These are phyloP conservation scores for Jacaranda mimosifolia DNA, from an alignment of 257 asterid species.

Conservation along the genomic window DNA sequence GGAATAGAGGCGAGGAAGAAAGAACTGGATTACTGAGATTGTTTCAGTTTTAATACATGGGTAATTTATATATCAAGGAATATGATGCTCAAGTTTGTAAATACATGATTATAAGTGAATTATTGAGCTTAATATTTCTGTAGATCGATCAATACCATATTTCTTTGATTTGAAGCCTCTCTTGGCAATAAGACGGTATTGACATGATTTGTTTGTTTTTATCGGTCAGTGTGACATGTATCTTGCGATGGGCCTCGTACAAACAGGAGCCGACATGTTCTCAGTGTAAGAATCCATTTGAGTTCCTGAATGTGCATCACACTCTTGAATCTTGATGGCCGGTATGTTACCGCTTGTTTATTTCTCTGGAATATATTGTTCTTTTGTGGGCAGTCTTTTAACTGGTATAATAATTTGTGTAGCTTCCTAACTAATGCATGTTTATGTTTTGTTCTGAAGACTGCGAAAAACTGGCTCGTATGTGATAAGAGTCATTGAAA, in stretches of 20 bases:
- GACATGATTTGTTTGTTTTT: conserved; percentile 12
- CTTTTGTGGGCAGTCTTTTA: no score
- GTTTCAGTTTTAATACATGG: not conserved
- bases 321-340: conserved; percentile 69
- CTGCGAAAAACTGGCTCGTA: no score
- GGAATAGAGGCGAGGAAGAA: not conserved
- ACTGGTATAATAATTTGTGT: not conserved
- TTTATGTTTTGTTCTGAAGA: no score
- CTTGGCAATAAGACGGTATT: not conserved
- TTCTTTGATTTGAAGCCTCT: not conserved
- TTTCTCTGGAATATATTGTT: not conserved
- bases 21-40: conserved; percentile 1
- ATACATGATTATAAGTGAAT: not conserved
- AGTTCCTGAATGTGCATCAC: conserved; percentile 77
- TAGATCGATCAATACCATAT: not conserved
- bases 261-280: conserved; percentile 82
- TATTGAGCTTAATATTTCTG: not conserved
- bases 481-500: not conserved
- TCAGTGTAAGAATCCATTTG: conserved; percentile 81
- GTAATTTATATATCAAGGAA: conserved; percentile 11
- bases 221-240: conserved; percentile 73
- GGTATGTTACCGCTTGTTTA: conserved; percentile 45
- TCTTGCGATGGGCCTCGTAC: conserved; percentile 88
- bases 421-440: not conserved
- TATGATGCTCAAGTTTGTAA: conserved; percentile 1